Percentiles rank a stretch among this genome's conserved stretches.
phyloP scores from a whole-genome alignment of 1,139 yeast species.

The Nematodospora anomalae region DNA sequence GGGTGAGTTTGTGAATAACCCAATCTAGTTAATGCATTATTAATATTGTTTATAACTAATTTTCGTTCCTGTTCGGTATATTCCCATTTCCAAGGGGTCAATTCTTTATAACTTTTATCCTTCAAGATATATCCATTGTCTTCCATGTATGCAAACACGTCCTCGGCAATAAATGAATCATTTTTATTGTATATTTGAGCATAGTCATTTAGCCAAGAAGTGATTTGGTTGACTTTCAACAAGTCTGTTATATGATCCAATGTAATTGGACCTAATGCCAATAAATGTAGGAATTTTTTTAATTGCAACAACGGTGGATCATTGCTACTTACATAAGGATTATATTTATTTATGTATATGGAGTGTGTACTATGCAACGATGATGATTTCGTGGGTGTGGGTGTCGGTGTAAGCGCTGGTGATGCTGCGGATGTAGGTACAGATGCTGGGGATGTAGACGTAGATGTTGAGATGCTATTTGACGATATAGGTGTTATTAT shows the following conservation, averaged over 20 bases:
- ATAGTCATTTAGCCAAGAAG: conserved; percentile 17
- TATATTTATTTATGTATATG: neutral
- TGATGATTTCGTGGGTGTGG: neutral
- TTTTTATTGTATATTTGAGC: conserved; percentile 35
- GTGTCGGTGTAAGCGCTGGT: conserved; percentile 1
- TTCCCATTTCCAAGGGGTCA: conserved; percentile 42
- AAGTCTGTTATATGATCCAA: conserved; percentile 7
- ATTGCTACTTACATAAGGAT: conserved; percentile 20
- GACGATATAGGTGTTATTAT: conserved; percentile 3
- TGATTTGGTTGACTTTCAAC: conserved; percentile 15
- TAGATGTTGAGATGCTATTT: too few species aligned
- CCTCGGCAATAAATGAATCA: conserved; percentile 34
- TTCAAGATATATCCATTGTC: conserved; percentile 28
- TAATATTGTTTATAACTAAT: conserved; percentile 33
- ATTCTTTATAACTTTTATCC: conserved; percentile 45
- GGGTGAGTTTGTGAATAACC: conserved; percentile 50
- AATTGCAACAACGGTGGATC: conserved; percentile 24
- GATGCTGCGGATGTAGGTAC: conserved; percentile 7
- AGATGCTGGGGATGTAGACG: conserved; percentile 12
- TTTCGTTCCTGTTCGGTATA: conserved; percentile 36
- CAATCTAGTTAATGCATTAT: conserved; percentile 42
- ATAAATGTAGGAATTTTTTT: conserved; percentile 31
- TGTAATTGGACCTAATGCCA: conserved; percentile 44
- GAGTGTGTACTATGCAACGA: conserved; percentile 5
- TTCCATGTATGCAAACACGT: conserved; percentile 28